Percentiles rank a stretch among this genome's conserved stretches.
Evolutionary conservation across 1,284 basidiomycete genomes (phyloP).

Genomic region (Xerocomus amazonicus): DNA sequence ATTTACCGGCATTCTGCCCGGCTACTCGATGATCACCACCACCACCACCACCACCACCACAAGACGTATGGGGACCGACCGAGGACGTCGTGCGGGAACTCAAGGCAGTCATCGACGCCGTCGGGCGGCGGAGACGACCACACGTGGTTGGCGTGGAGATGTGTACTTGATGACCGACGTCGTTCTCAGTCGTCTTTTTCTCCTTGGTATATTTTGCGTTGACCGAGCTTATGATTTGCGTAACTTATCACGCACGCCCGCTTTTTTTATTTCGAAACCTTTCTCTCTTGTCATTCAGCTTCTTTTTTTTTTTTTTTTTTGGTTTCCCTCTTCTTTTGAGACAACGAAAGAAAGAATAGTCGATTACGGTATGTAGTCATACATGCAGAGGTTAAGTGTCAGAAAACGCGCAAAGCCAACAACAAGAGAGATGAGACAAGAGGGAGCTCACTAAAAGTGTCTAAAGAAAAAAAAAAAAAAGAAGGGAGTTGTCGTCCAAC

Average conservation of each 20-base stretch:
- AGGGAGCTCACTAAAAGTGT: neutral
- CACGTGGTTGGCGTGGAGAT: no score
- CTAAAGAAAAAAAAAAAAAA: neutral
- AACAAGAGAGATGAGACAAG: neutral
- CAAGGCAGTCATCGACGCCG: conserved; percentile 81
- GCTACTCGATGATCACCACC: no score
- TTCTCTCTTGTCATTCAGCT: neutral
- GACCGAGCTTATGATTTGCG: no score
- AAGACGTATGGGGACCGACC: conserved; percentile 53
- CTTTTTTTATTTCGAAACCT: neutral
- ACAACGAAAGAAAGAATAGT: neutral
- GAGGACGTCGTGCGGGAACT: conserved; percentile 79
- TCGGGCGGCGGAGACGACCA: conserved; percentile 46
- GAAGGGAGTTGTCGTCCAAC: neutral
- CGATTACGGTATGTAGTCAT: conserved; percentile 4
- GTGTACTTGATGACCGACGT: neutral
- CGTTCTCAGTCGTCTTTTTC: neutral
- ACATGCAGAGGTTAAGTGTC: neutral
- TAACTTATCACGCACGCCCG: neutral
- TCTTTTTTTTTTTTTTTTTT: neutral
- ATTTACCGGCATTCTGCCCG: no score
- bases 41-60: neutral
- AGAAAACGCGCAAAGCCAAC: neutral
- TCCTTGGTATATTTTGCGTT: no score
- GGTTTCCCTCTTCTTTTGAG: no score